Conservation (phyloP, 2,329 filamentous ascomycete genomes). For the Pestalotiopsis sp. region DNA sequence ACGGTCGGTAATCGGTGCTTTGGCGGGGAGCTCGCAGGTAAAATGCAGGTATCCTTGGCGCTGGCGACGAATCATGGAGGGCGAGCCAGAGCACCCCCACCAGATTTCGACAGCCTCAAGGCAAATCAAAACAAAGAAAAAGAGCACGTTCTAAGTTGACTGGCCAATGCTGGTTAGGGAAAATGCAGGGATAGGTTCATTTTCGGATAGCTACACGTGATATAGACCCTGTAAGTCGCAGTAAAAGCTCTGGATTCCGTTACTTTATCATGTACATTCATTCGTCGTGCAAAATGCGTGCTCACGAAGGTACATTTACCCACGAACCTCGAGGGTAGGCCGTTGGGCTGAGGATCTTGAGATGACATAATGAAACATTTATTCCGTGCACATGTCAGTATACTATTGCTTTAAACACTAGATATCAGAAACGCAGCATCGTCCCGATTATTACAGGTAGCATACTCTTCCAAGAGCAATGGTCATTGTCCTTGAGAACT, state of each 20-base stretch:
- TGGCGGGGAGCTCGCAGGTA: neutral
- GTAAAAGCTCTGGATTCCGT: neutral
- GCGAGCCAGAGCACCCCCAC: neutral
- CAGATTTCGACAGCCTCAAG: neutral
- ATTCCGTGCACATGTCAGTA: neutral
- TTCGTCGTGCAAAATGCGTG: neutral
- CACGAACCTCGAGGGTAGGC: neutral
- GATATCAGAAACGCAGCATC: neutral
- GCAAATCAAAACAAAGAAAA: constrained; percentile 13
- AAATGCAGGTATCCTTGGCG: neutral
- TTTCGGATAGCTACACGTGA: constrained; percentile 4
- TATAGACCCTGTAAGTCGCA: neutral
- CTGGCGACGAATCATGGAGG: neutral
- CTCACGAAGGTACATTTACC: neutral
- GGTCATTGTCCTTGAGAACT: neutral
- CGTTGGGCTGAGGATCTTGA: neutral
- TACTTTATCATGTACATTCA: neutral
- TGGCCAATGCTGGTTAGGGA: neutral
- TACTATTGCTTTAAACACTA: neutral
- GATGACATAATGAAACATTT: constrained; percentile 10
- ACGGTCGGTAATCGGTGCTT: neutral
- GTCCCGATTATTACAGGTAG: neutral
- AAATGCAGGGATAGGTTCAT: neutral
- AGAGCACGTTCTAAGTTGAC: constrained; percentile 6
- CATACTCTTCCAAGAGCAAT: neutral